Base-by-base conservation (phyloP, 2,329 filamentous ascomycete species). In the Calcarisporium arbuscula region DNA sequence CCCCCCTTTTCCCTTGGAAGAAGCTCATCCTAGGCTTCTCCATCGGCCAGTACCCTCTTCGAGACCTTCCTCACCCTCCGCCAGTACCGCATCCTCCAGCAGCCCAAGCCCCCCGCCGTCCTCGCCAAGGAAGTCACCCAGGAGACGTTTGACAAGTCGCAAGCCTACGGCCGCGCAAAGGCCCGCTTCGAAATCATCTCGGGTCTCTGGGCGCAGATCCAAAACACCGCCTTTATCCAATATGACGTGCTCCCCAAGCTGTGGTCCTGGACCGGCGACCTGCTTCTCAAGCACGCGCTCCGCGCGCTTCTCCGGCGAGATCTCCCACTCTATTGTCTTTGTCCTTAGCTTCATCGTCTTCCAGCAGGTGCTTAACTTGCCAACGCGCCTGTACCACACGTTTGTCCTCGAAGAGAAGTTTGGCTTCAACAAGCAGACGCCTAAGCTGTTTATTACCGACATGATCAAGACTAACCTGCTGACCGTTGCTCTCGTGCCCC, bases 371-470 rank as follows among this genome's bases (percentile, higher is more conserved):
- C 65, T 95, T 44, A 83, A 81, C 38, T 67, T 96, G 34, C 92
- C 92, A 4, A 75, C 80, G 40, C 84, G 80, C 36, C 80, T 95
- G 60, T 98, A 96, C 70, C 81, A 89, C 65, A 92, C 87, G 10
- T 98, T 98, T 54, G 85, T 96, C 30, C 71, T 98, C 36, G 92
- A 98, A 63, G 89, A 95, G 65, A 85, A 87, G 57, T 98, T 94
- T 51, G 92, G 92, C 32, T 98, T 98, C 77, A 98, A 98, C 65
- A 98, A 98, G 69, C 88, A 95, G 71, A 96, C 92, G 0, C 68
- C 87, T 36, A 80, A 80, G 60, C 72, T 96, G 19, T 98, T 90
- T 72, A 57, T 95, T 34, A 85, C 77, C 50, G 92, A 98, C 58
- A 80, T 95, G 67, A 60, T 96, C 66, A 98, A 98, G 72, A 80